Conservation (phyloP, 2,329 filamentous ascomycete species). For the Leptodontidium sp. region DNA sequence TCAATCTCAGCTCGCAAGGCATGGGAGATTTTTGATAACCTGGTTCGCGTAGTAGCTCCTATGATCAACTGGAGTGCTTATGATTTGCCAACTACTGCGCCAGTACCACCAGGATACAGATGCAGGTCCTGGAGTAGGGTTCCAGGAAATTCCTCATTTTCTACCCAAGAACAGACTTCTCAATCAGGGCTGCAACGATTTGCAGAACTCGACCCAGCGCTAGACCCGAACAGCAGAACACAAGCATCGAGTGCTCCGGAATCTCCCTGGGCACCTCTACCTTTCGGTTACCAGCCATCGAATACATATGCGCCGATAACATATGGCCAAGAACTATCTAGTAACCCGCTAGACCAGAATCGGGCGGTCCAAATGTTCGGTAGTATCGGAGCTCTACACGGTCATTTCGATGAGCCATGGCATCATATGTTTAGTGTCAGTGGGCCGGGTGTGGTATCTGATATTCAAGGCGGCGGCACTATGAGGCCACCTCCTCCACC, state of each 20-base stretch:
- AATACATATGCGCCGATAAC: background rate
- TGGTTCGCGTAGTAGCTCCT: slow-evolving; percentile 38
- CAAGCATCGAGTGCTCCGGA: background rate
- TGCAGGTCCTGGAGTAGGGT: slow-evolving; percentile 22
- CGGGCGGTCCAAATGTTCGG: slow-evolving; percentile 34
- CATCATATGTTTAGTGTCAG: slow-evolving; percentile 22
- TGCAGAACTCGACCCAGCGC: background rate
- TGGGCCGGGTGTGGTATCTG: background rate
- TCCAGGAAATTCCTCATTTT: slow-evolving; percentile 10
- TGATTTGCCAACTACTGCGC: slow-evolving; percentile 37
- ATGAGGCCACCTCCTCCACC: background rate
- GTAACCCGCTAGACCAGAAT: slow-evolving; percentile 31
- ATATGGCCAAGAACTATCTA: slow-evolving; percentile 10
- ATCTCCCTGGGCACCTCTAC: background rate
- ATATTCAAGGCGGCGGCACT: background rate
- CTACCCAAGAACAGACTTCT: slow-evolving; percentile 13
- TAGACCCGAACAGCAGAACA: background rate
- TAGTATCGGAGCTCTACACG: slow-evolving; percentile 35
- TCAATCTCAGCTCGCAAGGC: slow-evolving; percentile 42
- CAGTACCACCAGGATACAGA: slow-evolving; percentile 37
- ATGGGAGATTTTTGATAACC: slow-evolving; percentile 41
- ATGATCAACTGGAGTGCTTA: slow-evolving; percentile 30
- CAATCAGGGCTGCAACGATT: background rate
- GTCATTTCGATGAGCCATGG: slow-evolving; percentile 40
- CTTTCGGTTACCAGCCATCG: background rate